These are phyloP conservation scores for Protomyces arabidopsidicola DNA, from an alignment of 1,139 yeast species.

Conservation along the genomic window DNA sequence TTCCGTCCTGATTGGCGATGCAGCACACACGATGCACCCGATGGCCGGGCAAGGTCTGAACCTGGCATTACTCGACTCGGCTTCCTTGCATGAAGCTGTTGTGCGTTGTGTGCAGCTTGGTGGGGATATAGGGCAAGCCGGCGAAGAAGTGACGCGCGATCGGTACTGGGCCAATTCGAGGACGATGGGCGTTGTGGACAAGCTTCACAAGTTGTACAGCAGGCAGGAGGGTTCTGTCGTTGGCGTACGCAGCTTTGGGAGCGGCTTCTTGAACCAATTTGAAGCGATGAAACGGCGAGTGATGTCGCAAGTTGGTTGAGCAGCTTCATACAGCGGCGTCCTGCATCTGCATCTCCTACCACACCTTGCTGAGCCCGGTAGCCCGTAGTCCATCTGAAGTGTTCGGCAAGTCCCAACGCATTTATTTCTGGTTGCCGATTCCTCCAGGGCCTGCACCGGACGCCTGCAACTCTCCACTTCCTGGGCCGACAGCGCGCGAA, in stretches of 20 bases:
- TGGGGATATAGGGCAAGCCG: slow-evolving; percentile 63
- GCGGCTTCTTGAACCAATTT: slow-evolving; percentile 60
- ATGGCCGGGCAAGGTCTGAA: slow-evolving; percentile 96
- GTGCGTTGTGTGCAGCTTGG: slow-evolving; percentile 73
- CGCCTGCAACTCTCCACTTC: neutral
- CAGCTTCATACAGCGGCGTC: neutral
- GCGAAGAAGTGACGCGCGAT: slow-evolving; percentile 75
- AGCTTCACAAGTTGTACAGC: slow-evolving; percentile 79
- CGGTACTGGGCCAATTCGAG: slow-evolving; percentile 76
- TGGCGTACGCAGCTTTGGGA: slow-evolving; percentile 67
- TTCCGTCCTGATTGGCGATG: slow-evolving; percentile 91
- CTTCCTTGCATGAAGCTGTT: slow-evolving; percentile 60
- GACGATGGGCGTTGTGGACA: slow-evolving; percentile 83
- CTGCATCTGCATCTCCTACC: neutral
- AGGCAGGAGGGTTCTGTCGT: slow-evolving; percentile 72
- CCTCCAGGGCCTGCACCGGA: too few species aligned
- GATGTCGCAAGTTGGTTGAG: slow-evolving; percentile 21
- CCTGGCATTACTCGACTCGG: slow-evolving; percentile 96
- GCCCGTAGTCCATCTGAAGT: neutral
- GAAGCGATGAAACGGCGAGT: slow-evolving; percentile 15
- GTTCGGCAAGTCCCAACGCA: neutral
- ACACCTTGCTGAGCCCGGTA: too few species aligned
- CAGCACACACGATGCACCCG: slow-evolving; percentile 97
- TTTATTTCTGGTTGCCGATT: too few species aligned
- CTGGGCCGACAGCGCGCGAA: neutral